Base-by-base conservation (phyloP, 345 rosid species). In the Murraya paniculata region DNA sequence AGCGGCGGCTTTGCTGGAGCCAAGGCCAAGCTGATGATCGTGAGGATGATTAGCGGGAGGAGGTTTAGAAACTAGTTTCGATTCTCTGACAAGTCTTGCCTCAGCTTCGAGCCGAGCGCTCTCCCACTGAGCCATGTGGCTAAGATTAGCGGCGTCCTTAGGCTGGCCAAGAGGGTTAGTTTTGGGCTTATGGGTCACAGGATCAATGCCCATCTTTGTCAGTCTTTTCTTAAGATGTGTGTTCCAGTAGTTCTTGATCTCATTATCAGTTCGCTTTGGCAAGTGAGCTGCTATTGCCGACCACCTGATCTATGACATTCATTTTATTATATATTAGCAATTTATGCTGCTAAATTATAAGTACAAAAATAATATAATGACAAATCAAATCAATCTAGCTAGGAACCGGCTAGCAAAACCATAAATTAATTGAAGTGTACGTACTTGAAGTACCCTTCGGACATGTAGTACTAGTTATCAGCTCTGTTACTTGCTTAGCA, bases 211-310 rank as follows among this genome's bases (percentile, higher is more conserved):
- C 88, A 85, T 85, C 35, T 78, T 82, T 8, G 72, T 71, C 50
- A 87, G 62, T 67, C 82, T 76, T 59, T 87, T 87, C 84, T 83
- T 87, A 6, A 87, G 78, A 73, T 85, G 87, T 2, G 90, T 85
- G 78, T 87, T 87, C 90, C 90, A 87, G 41, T 87, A 83, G 67
- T 87, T 87, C 84, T 87, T 87, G 71, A 87, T 87, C 77, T 87
- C 87, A 31, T 87, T 87, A 48, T 87, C 89, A 7, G 89, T 87
- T 64, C 89, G 78, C 30, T 79, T 83, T 3, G 88, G 88, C 71
- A 87, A 77, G 67, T 85, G 83, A 14, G 86, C 57, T 4, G 90
- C 90, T 28, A 87, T 87, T 0, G 87, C 84, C 4, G 90, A 85
- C 90, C 90, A 87, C 84, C 90, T 87, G 62, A 9, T 41, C 48